These are phyloP conservation scores for Guadua angustifolia DNA, from an alignment of 176 grass and related monocot species.

Conservation along the genomic window DNA sequence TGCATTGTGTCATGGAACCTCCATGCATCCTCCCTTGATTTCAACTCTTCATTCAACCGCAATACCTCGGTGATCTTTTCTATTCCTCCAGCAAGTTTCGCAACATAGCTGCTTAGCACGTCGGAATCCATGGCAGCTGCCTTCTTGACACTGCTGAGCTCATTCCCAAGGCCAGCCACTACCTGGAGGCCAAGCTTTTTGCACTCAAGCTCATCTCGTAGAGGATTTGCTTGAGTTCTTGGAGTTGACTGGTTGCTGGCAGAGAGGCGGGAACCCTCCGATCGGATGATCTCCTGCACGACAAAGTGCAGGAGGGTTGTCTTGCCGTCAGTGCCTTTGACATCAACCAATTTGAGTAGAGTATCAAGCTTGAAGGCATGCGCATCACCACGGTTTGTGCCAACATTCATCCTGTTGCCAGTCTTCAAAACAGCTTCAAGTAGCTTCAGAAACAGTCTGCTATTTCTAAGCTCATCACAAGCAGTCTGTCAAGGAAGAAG, in stretches of 20 bases:
- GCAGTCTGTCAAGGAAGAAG: conserved; percentile 60
- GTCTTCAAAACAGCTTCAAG: conserved; percentile 99
- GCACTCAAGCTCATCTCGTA: conserved; percentile 74
- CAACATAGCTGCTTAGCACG: conserved; percentile 83
- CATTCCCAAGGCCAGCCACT: conserved; percentile 70
- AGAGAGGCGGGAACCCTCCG: conserved; percentile 66
- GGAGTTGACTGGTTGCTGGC: conserved; percentile 47
- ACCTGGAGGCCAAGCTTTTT: conserved; percentile 85
- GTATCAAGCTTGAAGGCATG: conserved; percentile 98
- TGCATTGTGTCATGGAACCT: conserved; percentile 75
- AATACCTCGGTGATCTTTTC: conserved; percentile 81
- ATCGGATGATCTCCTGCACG: conserved; percentile 84
- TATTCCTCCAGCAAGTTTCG: conserved; percentile 84
- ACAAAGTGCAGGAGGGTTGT: conserved; percentile 97
- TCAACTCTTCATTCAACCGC: conserved; percentile 58
- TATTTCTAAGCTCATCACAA: conserved; percentile 89
- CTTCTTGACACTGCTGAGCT: conserved; percentile 87
- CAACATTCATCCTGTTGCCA: conserved; percentile 98
- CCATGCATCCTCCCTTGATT: conserved; percentile 47
- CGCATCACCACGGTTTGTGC: conserved; percentile 90
- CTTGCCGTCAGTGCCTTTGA: conserved; percentile 94
- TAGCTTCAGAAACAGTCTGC: conserved; percentile 88
- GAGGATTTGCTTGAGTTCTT: conserved; percentile 60
- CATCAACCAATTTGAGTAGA: conserved; percentile 84
- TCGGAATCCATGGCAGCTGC: conserved; percentile 94